Percentiles rank a stretch among this genome's conserved stretches.
These are phyloP conservation scores for Hyphopichia khmerensis DNA, from an alignment of 1,139 yeast genomes.

Conservation along the genomic window DNA sequence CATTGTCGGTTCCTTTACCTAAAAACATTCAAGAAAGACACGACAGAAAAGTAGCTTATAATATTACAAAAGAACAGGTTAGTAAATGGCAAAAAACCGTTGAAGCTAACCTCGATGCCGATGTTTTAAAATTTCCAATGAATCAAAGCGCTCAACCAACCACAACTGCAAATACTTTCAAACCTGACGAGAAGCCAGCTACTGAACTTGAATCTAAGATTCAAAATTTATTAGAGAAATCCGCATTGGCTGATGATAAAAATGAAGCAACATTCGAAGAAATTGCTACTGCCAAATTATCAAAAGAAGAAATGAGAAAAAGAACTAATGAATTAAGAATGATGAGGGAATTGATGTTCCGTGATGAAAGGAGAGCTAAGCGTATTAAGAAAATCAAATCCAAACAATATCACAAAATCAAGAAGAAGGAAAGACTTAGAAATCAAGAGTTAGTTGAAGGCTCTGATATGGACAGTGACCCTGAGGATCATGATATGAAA, in stretches of 20 bases:
- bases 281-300: slow-evolving; percentile 75
- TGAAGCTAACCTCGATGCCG: slow-evolving; percentile 77
- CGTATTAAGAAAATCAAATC: slow-evolving; percentile 93
- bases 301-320: slow-evolving; percentile 75
- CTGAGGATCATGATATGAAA: slow-evolving; percentile 65
- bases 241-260: slow-evolving; percentile 70
- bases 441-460: slow-evolving; percentile 71
- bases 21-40: slow-evolving; percentile 80
- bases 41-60: slow-evolving; percentile 90
- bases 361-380: slow-evolving; percentile 89
- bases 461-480: slow-evolving; percentile 49
- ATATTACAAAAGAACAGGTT: slow-evolving; percentile 81
- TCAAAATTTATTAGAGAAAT: slow-evolving; percentile 56
- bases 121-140: slow-evolving; percentile 74
- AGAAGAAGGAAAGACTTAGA: slow-evolving; percentile 78
- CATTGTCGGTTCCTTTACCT: slow-evolving; percentile 82
- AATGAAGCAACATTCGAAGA: slow-evolving; percentile 85
- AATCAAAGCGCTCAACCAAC: slow-evolving; percentile 49
- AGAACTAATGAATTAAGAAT: slow-evolving; percentile 81
- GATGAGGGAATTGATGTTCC: slow-evolving; percentile 94
- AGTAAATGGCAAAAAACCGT: slow-evolving; percentile 87
- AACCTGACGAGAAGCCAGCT: slow-evolving; percentile 44
- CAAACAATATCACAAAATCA: slow-evolving; percentile 80
- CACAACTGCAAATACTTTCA: slow-evolving; percentile 55
- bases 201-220: slow-evolving; percentile 72